Base-by-base conservation (phyloP, 1,139 yeast genomes). In the Diutina neorugosa region DNA sequence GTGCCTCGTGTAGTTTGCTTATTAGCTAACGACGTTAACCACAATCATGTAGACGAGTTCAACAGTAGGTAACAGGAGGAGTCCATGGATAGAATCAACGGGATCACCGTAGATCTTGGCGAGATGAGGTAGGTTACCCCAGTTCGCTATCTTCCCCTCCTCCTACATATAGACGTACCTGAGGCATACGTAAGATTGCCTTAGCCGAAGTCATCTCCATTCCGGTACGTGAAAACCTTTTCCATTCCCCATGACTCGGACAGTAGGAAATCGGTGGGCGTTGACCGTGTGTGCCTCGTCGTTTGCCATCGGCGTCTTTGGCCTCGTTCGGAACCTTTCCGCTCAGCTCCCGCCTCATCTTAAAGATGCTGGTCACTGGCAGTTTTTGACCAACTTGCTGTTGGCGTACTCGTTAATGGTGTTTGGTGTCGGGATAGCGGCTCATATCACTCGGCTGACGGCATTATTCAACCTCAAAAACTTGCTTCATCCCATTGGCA, bases 331-430 rank as follows among this genome's bases (percentile, higher is more conserved):
- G 44, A 55, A 67, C 5, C 54, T 62, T 54, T 51, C 54, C 49
- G 58, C 65, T 25, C 57, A 53, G n/a, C 65, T 81, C 27, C 88
- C 90, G 0, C 69, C 65, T 1, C 70, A 68, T 51, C 64, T 84
- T 43, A 68, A 61, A 4, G 64, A 65, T 12, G 90, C 81, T 0
- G 91, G 91, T 1, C 84, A 76, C 55, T 77, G 77, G 69, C 90
- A 84, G 63, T 84, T 84, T 62, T 69, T 84, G 52, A 84, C 93
- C 14, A 84, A 82, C 62, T 62, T 83, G 12, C 77, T 86, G 51
- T 58, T 84, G 21, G 65, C 66, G 0, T 66, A 75, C 40, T 76
- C 87, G 1, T 58, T 81, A 14, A 56, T 74, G 4, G 77, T 77
- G 49, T 76, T 75, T 54, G 53, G 59, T 0, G 37, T 76, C 20